Evolutionary conservation across 768 basidiomycete genomes (phyloP), one percentile per base, ranked within the genome.

Genomic region (Amanita rimosa): DNA sequence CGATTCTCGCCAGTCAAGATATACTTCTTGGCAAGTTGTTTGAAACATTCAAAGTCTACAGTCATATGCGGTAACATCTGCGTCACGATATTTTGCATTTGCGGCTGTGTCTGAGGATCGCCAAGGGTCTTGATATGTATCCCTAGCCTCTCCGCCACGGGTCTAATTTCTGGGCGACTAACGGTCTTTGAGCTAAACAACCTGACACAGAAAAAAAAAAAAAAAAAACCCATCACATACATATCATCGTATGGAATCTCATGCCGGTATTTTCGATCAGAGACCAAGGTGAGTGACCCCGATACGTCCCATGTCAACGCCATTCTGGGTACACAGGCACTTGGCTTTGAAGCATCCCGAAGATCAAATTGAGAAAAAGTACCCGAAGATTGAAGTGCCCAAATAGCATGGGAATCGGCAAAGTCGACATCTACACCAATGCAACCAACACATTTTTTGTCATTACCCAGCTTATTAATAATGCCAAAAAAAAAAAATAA

Each of bases 221-320:
- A 26, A 6, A 1, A 1, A 11, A 37, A 6, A 16, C 26, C 9
- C 13, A n/a, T 10, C 13, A 64, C 80, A 46, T 57, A 88, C 88
- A 82, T 56, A 56, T 92, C 89, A 53, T 92, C 89, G 51, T 85
- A 91, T 2, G 89, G 89, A 2, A 82, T 60, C 55, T 89, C 85
- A 71, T 76, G 81, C 34, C 59, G 60, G 4, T 57, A 53, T 36
- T 64, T 67, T n/a, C 62, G 65, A 46, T 84, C 84, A 1, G 75
- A 61, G 9, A 83, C 79, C 54, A 91, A 90, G 5, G 79, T 67
- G 38, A 92, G 60, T 2, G 78, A 70, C 3, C 85, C 84, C 10
- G 71, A 63, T 3, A 73, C 72, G 24, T 81, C 77, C 85, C 87
- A 92, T 1, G 82, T 71, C 11, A 76, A 55, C 2, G 83, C 72